Evolutionary conservation across 768 basidiomycete species (phyloP), one percentile per base, ranked within the genome.

Genomic region (Rhizopogon roseolus): DNA sequence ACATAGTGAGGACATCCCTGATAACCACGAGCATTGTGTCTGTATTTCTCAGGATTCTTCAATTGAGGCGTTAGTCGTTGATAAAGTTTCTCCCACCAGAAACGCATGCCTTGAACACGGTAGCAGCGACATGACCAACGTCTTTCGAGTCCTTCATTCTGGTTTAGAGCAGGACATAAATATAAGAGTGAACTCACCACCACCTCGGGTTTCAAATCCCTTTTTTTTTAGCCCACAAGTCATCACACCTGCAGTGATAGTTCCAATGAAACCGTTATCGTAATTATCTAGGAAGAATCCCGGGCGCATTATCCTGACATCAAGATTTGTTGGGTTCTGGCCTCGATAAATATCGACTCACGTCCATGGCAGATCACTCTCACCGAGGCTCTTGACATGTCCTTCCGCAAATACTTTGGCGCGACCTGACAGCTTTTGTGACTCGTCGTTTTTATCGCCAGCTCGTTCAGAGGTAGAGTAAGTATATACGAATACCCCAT

Each of bases 221-320:
- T n/a, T n/a, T 3, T 64, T 62, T 48, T 71, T 65, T 16, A 76
- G 57, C 3, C 73, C 75, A 22, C 49, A 55, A 27, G 61, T 67
- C 6, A 76, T 46, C 2, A 73, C 69, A 32, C 64, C 65, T 3
- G 62, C 62, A 1, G 74, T 67, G 32, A 76, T 61, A 2, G 65
- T 58, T 5, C 76, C 76, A 17, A 75, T 66, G 3, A 61, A 63
- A 34, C 22, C 34, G 4, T 72, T 68, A 8, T 73, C 67, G 39
- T 71, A 75, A 49, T 76, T 76, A 48, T 76, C 75, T 73, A 76
- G 72, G 57, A 77, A 77, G 52, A 76, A 73, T 8, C 63, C 69
- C 3, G 74, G 74, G 6, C 74, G 73, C 22, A 76, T 48, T 48
- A 76, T 71, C 16, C 73, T 75, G 53, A 38, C 6, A 27, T n/a